Evolutionary conservation across 768 basidiomycete genomes (phyloP), one percentile per base, ranked within the genome.

Genomic region (Gelatoporia subvermispora): DNA sequence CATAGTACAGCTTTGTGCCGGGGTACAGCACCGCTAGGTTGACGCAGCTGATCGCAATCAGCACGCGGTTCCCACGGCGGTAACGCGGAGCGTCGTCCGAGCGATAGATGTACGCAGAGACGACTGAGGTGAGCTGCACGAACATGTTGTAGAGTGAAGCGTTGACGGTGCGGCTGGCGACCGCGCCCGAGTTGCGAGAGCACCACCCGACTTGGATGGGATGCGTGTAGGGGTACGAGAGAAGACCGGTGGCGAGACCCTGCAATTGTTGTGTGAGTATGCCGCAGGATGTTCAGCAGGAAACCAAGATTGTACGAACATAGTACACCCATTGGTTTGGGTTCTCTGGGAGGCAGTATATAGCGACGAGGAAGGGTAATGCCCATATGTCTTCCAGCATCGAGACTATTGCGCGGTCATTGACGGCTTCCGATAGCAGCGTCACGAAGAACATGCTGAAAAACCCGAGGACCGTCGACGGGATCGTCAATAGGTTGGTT

Each of bases 71-170:
- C 17, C 82, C 84, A 15, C 76, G 75, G 25, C 72, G 72, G 54
- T 84, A 84, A 52, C 66, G 63, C 1, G 81, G 81, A 0, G 77
- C 76, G 56, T 84, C 81, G 50, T 77, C 76, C 18, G 68, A 56
- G 2, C 76, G 73, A 56, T 85, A 85, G 22, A 85, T 74, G 46
- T 85, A 75, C 4, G 75, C 61, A 4, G 75, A 53, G n/a, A 84
- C 65, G 42, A 81, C 65, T 24, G 24, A 47, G 24, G 66, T 65
- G 0, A 69, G 71, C 64, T 77, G 77, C 4, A 72, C 68, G 43
- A 76, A 73, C 78, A 80, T 81, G 57, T 81, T 81, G 53, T 80
- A 81, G 41, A 82, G 41, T 1, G 80, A 80, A 0, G 77, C 79
- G 45, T 78, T 79, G 42, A 81, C 78, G 0, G 79, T 81, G 11